Conservation (phyloP, 768 basidiomycete species). For the Phylloporus arenicola region DNA sequence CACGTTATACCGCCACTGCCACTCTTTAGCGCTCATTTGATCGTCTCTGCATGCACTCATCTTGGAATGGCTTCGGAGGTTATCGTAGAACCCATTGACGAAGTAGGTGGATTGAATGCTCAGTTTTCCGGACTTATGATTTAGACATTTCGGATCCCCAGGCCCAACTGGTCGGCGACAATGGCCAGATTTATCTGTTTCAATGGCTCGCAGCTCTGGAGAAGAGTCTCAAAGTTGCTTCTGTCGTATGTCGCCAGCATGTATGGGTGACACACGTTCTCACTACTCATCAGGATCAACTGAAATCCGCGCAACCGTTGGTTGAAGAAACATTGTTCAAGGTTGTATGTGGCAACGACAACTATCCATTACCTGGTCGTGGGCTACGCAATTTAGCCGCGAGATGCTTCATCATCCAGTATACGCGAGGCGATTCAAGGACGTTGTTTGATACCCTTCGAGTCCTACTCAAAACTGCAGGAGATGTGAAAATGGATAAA, state of each 20-base stretch:
- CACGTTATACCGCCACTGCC: constrained; percentile 16
- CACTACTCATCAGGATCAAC: constrained; percentile 44
- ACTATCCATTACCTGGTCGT: constrained; percentile 81
- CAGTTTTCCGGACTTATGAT: constrained; percentile 3
- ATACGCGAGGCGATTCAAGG: constrained; percentile 76
- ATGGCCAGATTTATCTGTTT: constrained; percentile 77
- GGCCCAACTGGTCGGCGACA: constrained; percentile 67
- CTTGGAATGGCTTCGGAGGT: constrained; percentile 24
- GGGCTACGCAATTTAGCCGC: constrained; percentile 76
- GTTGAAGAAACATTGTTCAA: constrained; percentile 64
- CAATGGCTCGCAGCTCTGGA: constrained; percentile 75
- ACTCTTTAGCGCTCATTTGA: neutral
- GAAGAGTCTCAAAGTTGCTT: constrained; percentile 44
- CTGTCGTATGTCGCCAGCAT: constrained; percentile 42
- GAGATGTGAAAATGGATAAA: constrained; percentile 68
- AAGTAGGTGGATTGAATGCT: constrained; percentile 21
- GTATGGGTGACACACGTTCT: neutral
- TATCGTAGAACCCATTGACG: constrained; percentile 26
- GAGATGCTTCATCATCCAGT: constrained; percentile 69
- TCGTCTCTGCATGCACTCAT: constrained; percentile 3
- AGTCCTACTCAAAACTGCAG: constrained; percentile 64
- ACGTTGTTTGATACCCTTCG: constrained; percentile 85
- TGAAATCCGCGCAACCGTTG: constrained; percentile 58
- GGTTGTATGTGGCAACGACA: constrained; percentile 56
- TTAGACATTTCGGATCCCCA: constrained; percentile 25